Percentiles rank a stretch among this genome's conserved stretches.
Conservation (phyloP, 306 rosid species). For the Glycine soja region DNA sequence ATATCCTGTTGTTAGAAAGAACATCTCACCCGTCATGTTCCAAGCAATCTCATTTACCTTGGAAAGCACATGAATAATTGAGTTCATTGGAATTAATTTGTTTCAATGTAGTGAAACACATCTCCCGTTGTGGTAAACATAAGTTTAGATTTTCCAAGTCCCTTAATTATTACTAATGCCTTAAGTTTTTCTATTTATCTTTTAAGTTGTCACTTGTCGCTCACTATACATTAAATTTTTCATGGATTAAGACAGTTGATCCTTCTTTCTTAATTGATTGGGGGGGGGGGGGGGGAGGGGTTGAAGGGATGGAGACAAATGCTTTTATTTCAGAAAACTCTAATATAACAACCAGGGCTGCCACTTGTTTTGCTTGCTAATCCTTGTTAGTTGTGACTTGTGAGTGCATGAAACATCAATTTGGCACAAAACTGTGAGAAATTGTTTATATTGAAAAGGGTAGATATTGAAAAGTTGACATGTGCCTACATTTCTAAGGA, state of each 20-base stretch:
- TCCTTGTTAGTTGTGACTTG: too few species aligned
- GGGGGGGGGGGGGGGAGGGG: background rate
- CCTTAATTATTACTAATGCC: constrained; percentile 1
- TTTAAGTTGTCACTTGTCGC: constrained; percentile 41
- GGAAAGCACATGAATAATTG: too few species aligned
- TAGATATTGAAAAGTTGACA: constrained; percentile 19
- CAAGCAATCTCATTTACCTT: too few species aligned
- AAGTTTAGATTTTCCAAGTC: background rate
- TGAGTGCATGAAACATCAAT: too few species aligned
- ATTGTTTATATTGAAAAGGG: background rate
- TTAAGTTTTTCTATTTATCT: constrained; percentile 11
- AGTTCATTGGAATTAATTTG: too few species aligned
- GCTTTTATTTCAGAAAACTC: constrained; percentile 34
- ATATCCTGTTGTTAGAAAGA: too few species aligned
- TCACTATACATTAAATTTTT: constrained; percentile 17
- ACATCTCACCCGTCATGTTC: too few species aligned
- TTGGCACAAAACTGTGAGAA: too few species aligned
- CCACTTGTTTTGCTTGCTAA: too few species aligned
- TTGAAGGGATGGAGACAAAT: background rate
- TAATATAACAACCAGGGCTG: constrained; percentile 22
- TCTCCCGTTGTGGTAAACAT: background rate
- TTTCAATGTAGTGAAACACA: too few species aligned
- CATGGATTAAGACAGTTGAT: constrained; percentile 15
- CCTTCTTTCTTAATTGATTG: background rate
- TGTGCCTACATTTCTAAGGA: constrained; percentile 6